Conservation (phyloP, 495 filamentous ascomycete genomes). For the Annulohypoxylon stygium region DNA sequence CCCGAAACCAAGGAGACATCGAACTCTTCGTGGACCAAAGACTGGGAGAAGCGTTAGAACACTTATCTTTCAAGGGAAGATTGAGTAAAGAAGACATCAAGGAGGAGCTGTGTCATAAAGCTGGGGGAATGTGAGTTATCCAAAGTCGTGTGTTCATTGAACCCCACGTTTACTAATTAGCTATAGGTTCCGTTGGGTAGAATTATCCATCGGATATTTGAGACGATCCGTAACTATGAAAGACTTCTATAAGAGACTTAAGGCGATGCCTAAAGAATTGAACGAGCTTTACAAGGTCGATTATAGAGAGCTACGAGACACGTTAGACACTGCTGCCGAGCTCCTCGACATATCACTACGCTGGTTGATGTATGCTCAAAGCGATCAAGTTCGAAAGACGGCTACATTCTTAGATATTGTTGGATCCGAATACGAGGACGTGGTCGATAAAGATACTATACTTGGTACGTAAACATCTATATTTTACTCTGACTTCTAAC, state of each 20-base stretch:
- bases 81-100: slow-evolving; percentile 1
- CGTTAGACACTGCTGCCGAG: neutral
- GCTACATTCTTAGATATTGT: neutral
- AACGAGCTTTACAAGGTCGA: neutral
- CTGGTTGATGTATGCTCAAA: neutral
- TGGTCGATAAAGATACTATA: neutral
- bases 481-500: neutral
- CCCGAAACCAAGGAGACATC: neutral
- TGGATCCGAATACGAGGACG: neutral
- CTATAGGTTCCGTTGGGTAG: slow-evolving; percentile 1
- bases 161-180: neutral
- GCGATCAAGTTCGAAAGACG: neutral
- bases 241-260: neutral
- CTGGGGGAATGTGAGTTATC: neutral
- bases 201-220: slow-evolving; percentile 5
- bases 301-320: neutral
- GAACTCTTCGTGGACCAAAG: neutral
- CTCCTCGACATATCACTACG: slow-evolving; percentile 2
- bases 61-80: neutral
- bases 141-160: no score
- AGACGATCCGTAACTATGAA: neutral
- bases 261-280: neutral
- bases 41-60: neutral
- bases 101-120: neutral
- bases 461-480: neutral